These are phyloP conservation scores for Mucor saturninus DNA, from an alignment of 371 early-diverging fungal species.

Conservation along the genomic window DNA sequence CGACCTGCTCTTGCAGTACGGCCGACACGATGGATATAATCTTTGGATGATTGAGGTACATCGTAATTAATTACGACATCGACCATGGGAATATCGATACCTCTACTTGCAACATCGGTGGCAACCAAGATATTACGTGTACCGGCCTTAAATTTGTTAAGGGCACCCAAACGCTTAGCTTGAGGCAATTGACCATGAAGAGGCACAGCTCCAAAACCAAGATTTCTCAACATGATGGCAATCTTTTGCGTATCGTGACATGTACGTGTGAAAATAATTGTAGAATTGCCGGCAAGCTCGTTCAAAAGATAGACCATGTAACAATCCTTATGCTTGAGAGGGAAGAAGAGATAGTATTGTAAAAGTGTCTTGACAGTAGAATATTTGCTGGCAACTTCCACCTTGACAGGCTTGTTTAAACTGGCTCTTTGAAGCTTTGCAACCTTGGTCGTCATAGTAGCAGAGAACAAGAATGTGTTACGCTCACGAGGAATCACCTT, in stretches of 20 bases:
- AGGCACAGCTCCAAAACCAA: conserved; percentile 93
- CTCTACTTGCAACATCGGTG: conserved; percentile 97
- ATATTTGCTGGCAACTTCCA: conserved; percentile 92
- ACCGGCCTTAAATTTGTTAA: conserved; percentile 92
- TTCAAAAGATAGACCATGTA: conserved; percentile 92
- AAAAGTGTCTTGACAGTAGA: conserved; percentile 90
- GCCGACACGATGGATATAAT: conserved; percentile 98
- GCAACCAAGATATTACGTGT: conserved; percentile 87
- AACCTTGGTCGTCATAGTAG: conserved; percentile 97
- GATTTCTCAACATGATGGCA: conserved; percentile 82
- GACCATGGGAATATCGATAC: conserved; percentile 97
- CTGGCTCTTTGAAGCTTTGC: conserved; percentile 95
- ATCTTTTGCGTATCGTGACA: conserved; percentile 86
- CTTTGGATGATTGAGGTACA: conserved; percentile 91
- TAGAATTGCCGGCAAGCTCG: conserved; percentile 89
- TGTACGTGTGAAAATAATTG: conserved; percentile 91
- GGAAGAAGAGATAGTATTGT: conserved; percentile 96
- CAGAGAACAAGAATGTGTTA: conserved; percentile 95
- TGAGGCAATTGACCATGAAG: conserved; percentile 95
- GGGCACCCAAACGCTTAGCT: conserved; percentile 87
- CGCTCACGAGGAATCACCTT: conserved; percentile 93
- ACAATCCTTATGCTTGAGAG: conserved; percentile 93
- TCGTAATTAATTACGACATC: conserved; percentile 97
- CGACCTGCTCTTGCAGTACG: conserved; percentile 97
- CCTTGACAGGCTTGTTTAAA: conserved; percentile 89